Evolutionary conservation across 2,329 filamentous ascomycete species (phyloP).

Genomic region (Orbilia oligospora): DNA sequence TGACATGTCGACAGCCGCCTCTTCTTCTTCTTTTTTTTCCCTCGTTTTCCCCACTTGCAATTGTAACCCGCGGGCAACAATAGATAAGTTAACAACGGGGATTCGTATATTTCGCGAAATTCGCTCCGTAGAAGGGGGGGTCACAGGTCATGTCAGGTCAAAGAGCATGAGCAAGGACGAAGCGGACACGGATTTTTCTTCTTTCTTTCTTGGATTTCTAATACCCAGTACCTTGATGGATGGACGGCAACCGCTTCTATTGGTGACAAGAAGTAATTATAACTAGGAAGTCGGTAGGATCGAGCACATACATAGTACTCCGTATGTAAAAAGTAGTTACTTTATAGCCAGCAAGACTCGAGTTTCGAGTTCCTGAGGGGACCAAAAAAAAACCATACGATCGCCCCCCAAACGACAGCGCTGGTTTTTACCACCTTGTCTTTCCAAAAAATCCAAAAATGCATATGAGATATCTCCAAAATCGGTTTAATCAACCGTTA

Average conservation of each 20-base stretch:
- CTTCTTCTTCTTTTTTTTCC: neutral
- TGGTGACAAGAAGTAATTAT: constrained; percentile 28
- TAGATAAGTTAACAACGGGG: neutral
- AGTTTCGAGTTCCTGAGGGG: too few relatives aligned
- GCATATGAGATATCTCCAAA: too few relatives aligned
- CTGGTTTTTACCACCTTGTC: neutral
- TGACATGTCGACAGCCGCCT: neutral
- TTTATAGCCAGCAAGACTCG: too few relatives aligned
- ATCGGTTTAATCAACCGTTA: too few relatives aligned
- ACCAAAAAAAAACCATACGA: too few relatives aligned
- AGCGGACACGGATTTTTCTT: neutral
- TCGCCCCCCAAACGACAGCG: too few relatives aligned
- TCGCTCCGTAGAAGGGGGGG: neutral
- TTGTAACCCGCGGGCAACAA: too few relatives aligned
- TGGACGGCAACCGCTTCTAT: constrained; percentile 52
- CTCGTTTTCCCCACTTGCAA: neutral
- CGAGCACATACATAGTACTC: too few relatives aligned
- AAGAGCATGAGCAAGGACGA: too few relatives aligned
- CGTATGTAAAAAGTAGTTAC: too few relatives aligned
- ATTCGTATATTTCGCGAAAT: constrained; percentile 13
- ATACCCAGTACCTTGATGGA: constrained; percentile 28
- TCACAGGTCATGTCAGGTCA: neutral
- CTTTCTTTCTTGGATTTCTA: constrained; percentile 28
- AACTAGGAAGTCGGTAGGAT: neutral
- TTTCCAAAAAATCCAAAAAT: too few relatives aligned